Base-by-base conservation (phyloP, 208 protist species). In the Leishmania amazonensis region DNA sequence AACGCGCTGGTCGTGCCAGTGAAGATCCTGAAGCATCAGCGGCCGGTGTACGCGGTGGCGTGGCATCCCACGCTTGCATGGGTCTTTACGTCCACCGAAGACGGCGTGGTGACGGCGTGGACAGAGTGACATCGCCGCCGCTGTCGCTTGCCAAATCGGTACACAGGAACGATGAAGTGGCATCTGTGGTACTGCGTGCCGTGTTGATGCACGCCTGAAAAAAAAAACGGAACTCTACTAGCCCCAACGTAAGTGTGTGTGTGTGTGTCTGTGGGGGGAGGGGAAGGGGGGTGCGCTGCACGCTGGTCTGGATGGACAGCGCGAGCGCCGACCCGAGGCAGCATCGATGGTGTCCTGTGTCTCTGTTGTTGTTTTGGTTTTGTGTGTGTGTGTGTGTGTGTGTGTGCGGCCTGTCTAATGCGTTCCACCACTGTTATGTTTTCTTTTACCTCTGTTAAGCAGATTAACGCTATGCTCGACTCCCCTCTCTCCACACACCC, bases 41-140 rank as follows among this genome's bases (percentile, higher is more conserved):
- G 94, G 11, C 89, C 91, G 70, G 97, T 95, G 87, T 99, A 84
- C 87, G 91, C 96, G 54, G 82, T 97, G 42, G 92, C 87, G 40
- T 99, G 99, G 94, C 99, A 99, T 83, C 99, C 99, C 28, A 98
- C 89, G 47, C 98, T 99, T 90, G 99, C 99, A 28, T 99, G 99
- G 99, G 82, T 99, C 5, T 99, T 99, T 85, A 99, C 97, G 47
- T 94, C 97, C 13, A 99, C 99, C 13, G 98, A 99, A 62, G 99
- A 99, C 85, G 92, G 94, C 53, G 94, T 93, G 9, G 95, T 99
- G 42, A 94, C 94, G 67, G 90, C 98, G 53, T 99, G 95, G 91
- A 98, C 95, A 3, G 96, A 98, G 83, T 97, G 88, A 83, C 17
- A 1, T 21, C 38, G 42, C 8, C 9, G 24, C 28, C 17, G 2